Evolutionary conservation across 805 yeast genomes (phyloP).

Genomic region (Candida hispaniensis): DNA sequence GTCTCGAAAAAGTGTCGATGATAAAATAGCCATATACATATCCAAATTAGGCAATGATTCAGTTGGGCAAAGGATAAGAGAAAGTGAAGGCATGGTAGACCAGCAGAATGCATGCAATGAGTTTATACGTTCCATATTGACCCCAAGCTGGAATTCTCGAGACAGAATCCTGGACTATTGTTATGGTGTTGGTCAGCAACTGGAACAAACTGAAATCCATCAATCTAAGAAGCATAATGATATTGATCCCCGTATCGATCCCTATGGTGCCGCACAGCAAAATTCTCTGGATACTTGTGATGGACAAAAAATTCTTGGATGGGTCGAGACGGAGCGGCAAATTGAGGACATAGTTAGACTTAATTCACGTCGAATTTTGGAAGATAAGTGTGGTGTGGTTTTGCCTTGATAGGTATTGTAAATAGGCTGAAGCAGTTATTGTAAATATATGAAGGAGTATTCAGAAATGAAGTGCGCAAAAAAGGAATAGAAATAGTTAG

Average conservation of each 20-base stretch:
- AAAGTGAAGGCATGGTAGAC: constrained; percentile 3
- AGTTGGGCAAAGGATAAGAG: constrained; percentile 8
- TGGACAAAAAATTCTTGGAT: constrained; percentile 5
- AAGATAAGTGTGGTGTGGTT: constrained; percentile 11
- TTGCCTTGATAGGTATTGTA: too few species aligned
- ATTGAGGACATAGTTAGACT: constrained; percentile 11
- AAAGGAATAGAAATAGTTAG: too few species aligned
- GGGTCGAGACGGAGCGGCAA: constrained; percentile 9
- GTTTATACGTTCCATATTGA: constrained; percentile 11
- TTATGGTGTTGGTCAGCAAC: too few species aligned
- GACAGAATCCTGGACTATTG: constrained; percentile 8
- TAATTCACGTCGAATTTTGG: constrained; percentile 2
- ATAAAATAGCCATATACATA: constrained; percentile 7
- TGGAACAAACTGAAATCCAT: too few species aligned
- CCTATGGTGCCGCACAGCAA: constrained; percentile 2
- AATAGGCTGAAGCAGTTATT: too few species aligned
- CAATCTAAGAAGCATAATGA: too few species aligned
- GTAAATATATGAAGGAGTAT: too few species aligned
- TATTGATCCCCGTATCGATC: too few species aligned
- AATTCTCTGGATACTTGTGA: not conserved
- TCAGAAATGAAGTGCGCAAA: too few species aligned
- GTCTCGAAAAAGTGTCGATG: constrained; percentile 12
- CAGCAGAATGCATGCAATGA: constrained; percentile 10
- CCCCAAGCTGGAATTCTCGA: constrained; percentile 14
- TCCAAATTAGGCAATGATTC: constrained; percentile 10